phyloP scores from a whole-genome alignment of 2,329 filamentous ascomycete genomes.

The Xylariaceae sp. region DNA sequence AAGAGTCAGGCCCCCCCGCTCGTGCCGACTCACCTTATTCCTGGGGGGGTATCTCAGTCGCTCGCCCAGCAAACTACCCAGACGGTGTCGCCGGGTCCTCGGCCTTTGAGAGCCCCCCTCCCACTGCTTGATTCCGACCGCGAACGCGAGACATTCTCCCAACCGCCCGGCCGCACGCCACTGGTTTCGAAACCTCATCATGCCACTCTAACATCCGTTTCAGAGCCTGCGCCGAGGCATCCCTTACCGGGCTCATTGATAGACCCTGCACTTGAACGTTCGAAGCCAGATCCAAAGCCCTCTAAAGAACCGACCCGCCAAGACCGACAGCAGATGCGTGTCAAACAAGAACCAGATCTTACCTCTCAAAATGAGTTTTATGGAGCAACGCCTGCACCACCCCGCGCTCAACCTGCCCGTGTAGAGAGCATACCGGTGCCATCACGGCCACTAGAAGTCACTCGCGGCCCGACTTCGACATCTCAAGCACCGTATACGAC shows the following conservation, averaged over 20 bases:
- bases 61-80: slow-evolving; percentile 37
- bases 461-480: slow-evolving; percentile 34
- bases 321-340: slow-evolving; percentile 30
- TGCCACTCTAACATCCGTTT: slow-evolving; percentile 25
- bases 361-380: slow-evolving; percentile 43
- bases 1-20: slow-evolving; percentile 25
- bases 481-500: slow-evolving; percentile 32
- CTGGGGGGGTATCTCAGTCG: slow-evolving; percentile 32
- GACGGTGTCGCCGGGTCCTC: slow-evolving; percentile 42
- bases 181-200: slow-evolving; percentile 28
- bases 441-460: slow-evolving; percentile 39
- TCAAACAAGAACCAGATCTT: slow-evolving; percentile 49
- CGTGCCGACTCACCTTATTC: slow-evolving; percentile 24
- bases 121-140: slow-evolving; percentile 44
- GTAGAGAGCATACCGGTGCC: slow-evolving; percentile 39
- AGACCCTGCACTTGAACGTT: slow-evolving; percentile 30
- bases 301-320: slow-evolving; percentile 31
- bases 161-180: slow-evolving; percentile 31
- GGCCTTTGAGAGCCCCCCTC: slow-evolving; percentile 43
- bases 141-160: slow-evolving; percentile 32
- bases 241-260: slow-evolving; percentile 29
- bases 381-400: slow-evolving; percentile 34
- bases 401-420: slow-evolving; percentile 37
- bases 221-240: slow-evolving; percentile 28
- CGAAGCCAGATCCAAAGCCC: slow-evolving; percentile 30